These are phyloP conservation scores for Boletus rufocinnamomeus DNA, from an alignment of 768 basidiomycete species.

Conservation along the genomic window DNA sequence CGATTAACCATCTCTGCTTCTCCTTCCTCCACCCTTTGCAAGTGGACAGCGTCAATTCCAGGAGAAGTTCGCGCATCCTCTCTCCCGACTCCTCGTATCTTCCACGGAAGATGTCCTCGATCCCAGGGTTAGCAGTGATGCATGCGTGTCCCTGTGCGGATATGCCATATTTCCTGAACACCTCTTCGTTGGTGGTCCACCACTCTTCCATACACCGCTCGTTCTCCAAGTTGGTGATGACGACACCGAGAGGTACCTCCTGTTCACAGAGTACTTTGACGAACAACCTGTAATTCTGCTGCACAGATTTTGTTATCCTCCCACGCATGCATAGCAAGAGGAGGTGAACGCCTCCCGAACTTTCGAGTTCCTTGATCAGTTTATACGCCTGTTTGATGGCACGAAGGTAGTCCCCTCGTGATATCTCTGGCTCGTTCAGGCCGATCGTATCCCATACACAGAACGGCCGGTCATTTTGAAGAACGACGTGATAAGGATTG, in stretches of 20 bases:
- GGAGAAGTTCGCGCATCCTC: slow-evolving; percentile 23
- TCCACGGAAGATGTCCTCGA: slow-evolving; percentile 20
- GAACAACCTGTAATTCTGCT: slow-evolving; percentile 43
- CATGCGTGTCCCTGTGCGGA: slow-evolving; percentile 39
- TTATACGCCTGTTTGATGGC: slow-evolving; percentile 34
- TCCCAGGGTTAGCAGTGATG: slow-evolving; percentile 38
- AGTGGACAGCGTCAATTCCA: slow-evolving; percentile 4
- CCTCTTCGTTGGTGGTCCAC: slow-evolving; percentile 39
- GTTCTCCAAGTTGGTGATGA: slow-evolving; percentile 42
- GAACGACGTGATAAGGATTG: slow-evolving; percentile 25
- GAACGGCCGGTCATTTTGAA: slow-evolving; percentile 19
- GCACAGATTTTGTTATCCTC: slow-evolving; percentile 37
- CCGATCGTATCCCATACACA: slow-evolving; percentile 37
- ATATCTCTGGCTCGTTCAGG: slow-evolving; percentile 31
- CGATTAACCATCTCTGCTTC: slow-evolving; percentile 15
- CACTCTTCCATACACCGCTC: slow-evolving; percentile 38
- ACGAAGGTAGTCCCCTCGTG: slow-evolving; percentile 20
- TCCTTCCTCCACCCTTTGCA: slow-evolving; percentile 23
- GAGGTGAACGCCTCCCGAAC: slow-evolving; percentile 39
- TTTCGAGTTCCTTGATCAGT: slow-evolving; percentile 36
- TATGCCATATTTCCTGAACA: slow-evolving; percentile 36
- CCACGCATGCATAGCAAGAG: slow-evolving; percentile 43
- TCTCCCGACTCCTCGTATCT: slow-evolving; percentile 36
- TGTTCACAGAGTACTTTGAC: slow-evolving; percentile 40
- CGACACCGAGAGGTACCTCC: slow-evolving; percentile 40